Evolutionary conservation across 2,329 filamentous ascomycete genomes (phyloP), one percentile per base, ranked within the genome.

Genomic region (Mycogone perniciosa): DNA sequence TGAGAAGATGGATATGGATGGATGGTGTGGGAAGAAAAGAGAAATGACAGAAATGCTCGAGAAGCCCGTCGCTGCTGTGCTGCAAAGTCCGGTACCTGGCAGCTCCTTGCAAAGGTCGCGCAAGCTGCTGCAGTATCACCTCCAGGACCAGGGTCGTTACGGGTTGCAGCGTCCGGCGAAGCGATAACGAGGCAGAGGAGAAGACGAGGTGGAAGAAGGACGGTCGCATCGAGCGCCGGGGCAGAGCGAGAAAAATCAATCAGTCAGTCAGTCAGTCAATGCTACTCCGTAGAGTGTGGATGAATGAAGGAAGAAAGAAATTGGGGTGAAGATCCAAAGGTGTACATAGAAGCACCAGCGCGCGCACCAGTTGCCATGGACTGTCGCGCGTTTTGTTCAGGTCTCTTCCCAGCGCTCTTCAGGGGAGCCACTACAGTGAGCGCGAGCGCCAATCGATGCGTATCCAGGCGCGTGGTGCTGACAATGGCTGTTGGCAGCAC

Each of bases 201-300:
- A 42, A 13, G 31, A n/a, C 20, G 8, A 30, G 42, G 26, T 35
- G n/a, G 45, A 51, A 35, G 42, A 33, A 37, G 43, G 44, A 42
- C 44, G 48, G 48, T 43, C 44, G 48, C 48, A 43, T 51, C 48
- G 45, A 51, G 48, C 48, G 48, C 44, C 48, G 31, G 46, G 31
- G 13, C 37, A 11, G 41, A 38, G 13, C 26, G 31, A 20, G 20
- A 20, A 37, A 37, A 37, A 37, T 8, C 34, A 37, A 37, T n/a
- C 34, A 37, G 3, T 37, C 34, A 37, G 34, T 37, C 34, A n/a
- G n/a, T n/a, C 34, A 37, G 34, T 37, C 34, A 37, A 37, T 37
- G 34, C 2, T 9, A 37, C 8, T 37, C 8, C 8, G 34, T 37
- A n/a, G n/a, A 37, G 8, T 37, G 34, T n/a, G 31, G 11, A 35